Evolutionary conservation across 2,329 filamentous ascomycete species (phyloP).

Genomic region (Aspergillus cejpii): DNA sequence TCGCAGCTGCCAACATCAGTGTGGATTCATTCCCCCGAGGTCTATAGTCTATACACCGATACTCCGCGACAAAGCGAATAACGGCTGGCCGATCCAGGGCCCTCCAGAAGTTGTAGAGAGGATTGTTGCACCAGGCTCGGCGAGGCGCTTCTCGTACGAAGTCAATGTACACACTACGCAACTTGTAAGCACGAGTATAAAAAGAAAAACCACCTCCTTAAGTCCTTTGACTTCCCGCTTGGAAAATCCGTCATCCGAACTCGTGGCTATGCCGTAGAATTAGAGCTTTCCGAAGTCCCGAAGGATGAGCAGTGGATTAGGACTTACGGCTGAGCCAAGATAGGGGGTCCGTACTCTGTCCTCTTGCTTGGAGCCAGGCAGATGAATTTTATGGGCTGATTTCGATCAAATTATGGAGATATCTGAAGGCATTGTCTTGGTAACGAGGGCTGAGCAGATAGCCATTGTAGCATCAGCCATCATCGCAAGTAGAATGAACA

Average conservation of each 20-base stretch:
- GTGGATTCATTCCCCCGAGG: slow-evolving; percentile 41
- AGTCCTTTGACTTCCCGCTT: background rate
- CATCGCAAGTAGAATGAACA: background rate
- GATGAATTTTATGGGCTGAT: background rate
- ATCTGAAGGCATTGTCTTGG: background rate
- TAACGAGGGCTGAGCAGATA: background rate
- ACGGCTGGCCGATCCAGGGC: slow-evolving; percentile 15
- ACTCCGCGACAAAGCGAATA: slow-evolving; percentile 12
- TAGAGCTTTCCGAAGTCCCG: background rate
- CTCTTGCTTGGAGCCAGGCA: background rate
- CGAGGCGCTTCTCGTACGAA: background rate
- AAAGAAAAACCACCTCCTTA: background rate
- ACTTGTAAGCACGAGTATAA: background rate
- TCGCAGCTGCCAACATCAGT: slow-evolving; percentile 40
- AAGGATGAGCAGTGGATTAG: background rate
- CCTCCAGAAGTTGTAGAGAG: background rate
- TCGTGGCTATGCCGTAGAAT: background rate
- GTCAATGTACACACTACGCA: background rate
- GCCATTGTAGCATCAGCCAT: background rate
- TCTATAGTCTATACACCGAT: slow-evolving; percentile 13
- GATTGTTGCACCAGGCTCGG: background rate
- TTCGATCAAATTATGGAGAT: background rate
- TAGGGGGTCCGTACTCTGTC: background rate
- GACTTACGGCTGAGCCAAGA: background rate
- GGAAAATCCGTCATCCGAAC: background rate